Percentiles rank a stretch among this genome's conserved stretches.
Conservation (phyloP, 2,329 filamentous ascomycete genomes). For the Sarocladium strictum region DNA sequence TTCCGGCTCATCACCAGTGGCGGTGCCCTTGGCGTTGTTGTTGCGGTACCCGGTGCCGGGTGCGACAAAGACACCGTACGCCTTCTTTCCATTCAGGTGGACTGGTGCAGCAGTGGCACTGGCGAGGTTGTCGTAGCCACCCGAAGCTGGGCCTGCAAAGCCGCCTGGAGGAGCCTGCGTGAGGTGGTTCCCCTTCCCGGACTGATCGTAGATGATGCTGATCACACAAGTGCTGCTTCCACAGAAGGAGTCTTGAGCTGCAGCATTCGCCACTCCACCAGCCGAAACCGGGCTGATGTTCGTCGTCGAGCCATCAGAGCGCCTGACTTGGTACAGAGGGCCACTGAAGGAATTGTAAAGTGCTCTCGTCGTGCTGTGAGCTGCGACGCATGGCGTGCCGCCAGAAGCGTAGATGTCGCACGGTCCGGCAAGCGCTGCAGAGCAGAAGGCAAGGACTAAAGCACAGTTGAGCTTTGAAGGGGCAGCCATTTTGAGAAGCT, state of each 20-base stretch:
- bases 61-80: slow-evolving; percentile 57
- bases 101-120: slow-evolving; percentile 55
- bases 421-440: slow-evolving; percentile 30
- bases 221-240: slow-evolving; percentile 56
- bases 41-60: slow-evolving; percentile 60
- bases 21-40: slow-evolving; percentile 44
- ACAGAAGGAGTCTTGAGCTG: slow-evolving; percentile 56
- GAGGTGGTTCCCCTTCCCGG: slow-evolving; percentile 55
- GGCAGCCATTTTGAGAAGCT: background rate
- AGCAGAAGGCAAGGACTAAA: background rate
- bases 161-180: slow-evolving; percentile 53
- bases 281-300: slow-evolving; percentile 46
- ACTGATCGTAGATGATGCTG: slow-evolving; percentile 61
- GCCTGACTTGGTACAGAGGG: slow-evolving; percentile 53
- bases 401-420: slow-evolving; percentile 57
- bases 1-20: slow-evolving; percentile 48
- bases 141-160: slow-evolving; percentile 44
- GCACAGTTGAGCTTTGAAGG: background rate
- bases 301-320: slow-evolving; percentile 32
- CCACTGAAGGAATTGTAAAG: slow-evolving; percentile 49
- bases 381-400: slow-evolving; percentile 56
- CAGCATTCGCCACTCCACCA: slow-evolving; percentile 57
- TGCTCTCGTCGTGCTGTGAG: slow-evolving; percentile 59
- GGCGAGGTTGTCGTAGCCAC: slow-evolving; percentile 55
- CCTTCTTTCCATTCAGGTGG: slow-evolving; percentile 53